Base-by-base conservation (phyloP, 2,329 filamentous ascomycete genomes). In the Fusarium longipes region DNA sequence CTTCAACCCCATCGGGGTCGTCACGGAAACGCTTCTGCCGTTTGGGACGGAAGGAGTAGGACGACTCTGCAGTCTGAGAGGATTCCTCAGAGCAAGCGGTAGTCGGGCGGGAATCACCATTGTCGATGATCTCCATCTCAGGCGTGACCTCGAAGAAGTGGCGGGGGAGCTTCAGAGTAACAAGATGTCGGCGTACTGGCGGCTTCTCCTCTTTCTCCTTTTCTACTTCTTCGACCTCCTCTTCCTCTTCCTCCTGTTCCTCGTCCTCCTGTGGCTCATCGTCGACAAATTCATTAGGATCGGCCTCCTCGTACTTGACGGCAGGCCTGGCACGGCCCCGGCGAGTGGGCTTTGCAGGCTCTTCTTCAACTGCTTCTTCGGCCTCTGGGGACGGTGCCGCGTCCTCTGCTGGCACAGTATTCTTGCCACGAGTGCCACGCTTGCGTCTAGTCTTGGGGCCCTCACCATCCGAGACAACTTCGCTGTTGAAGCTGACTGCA, bases 11-110 rank as follows among this genome's bases (percentile, higher is more conserved):
- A 42, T 82, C 81, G 10, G 82, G 80, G 40, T 85, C 80, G 6
- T 85, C 81, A 2, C 81, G 79, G 77, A 85, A 86, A 48, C 83
- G 82, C 68, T 84, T 84, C 69, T 84, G 83, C 10, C 84, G 80
- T 73, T 86, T 87, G 27, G 84, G 83, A 6, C 85, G 80, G 63
- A 87, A 82, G 1, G 85, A 85, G 69, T 85, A 85, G 7, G 78
- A 81, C 0, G 85, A 86, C 50, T 83, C 82, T 6, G 76, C 78
- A 3, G 84, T 86, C 33, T 82, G 82, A 4, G 77, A 77, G 9
- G 82, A 83, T 11, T 80, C 82, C 8, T 83, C 85, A 1, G 86
- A 87, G 0, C 83, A 84, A 3, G 86, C 81, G 0, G 85, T 85
- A 1, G 81, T 82, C 2, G 85, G 85, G 4, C 85, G 81, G 8